phyloP scores from a whole-genome alignment of 495 filamentous ascomycete genomes.

The Penicillium taxi region DNA sequence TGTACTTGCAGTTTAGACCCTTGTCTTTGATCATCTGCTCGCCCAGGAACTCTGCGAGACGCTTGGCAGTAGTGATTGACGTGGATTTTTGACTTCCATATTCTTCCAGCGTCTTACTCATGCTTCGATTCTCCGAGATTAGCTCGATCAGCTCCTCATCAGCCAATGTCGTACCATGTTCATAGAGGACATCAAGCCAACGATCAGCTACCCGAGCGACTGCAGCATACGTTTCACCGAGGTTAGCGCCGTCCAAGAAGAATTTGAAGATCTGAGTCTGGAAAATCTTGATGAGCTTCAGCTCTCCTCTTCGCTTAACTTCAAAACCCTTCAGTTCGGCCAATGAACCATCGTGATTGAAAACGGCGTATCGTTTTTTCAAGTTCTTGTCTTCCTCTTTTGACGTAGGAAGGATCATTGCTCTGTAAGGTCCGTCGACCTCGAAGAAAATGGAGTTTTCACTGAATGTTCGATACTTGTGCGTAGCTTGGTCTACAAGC shows the following conservation, averaged over 20 bases:
- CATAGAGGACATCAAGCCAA: slow-evolving; percentile 91
- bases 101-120: slow-evolving; percentile 92
- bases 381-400: slow-evolving; percentile 99
- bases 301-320: slow-evolving; percentile 92
- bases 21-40: slow-evolving; percentile 99
- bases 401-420: slow-evolving; percentile 94
- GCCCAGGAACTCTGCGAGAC: slow-evolving; percentile 90
- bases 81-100: slow-evolving; percentile 95
- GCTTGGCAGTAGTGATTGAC: slow-evolving; percentile 95
- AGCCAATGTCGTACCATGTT: slow-evolving; percentile 75
- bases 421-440: slow-evolving; percentile 93
- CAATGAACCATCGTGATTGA: slow-evolving; percentile 93
- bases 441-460: slow-evolving; percentile 99
- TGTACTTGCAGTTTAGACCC: slow-evolving; percentile 97
- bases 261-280: slow-evolving; percentile 99
- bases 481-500: slow-evolving; percentile 65
- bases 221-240: slow-evolving; percentile 81
- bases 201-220: slow-evolving; percentile 93
- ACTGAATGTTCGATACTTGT: slow-evolving; percentile 89
- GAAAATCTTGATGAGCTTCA: slow-evolving; percentile 99
- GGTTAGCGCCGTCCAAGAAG: slow-evolving; percentile 82
- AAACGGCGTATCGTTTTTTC: slow-evolving; percentile 98
- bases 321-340: slow-evolving; percentile 99
- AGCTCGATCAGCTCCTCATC: slow-evolving; percentile 97
- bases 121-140: slow-evolving; percentile 97